Conservation (phyloP, 176 grass and related monocot species). For the Phyllostachys edulis region DNA sequence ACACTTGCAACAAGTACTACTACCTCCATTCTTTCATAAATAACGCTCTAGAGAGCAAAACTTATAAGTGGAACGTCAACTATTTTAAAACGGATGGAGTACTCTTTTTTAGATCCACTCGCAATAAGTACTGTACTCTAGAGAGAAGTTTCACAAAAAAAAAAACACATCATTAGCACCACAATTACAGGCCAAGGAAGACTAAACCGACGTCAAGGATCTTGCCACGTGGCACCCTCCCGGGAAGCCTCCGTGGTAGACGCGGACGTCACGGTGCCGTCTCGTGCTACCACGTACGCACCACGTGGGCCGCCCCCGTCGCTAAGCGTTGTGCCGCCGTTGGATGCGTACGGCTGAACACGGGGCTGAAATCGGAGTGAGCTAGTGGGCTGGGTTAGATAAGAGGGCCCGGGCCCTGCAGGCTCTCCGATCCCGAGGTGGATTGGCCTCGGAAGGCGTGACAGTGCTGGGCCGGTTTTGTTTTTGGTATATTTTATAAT, state of each 20-base stretch:
- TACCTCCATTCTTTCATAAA: too few species aligned
- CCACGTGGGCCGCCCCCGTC: constrained; percentile 19
- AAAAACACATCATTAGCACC: too few species aligned
- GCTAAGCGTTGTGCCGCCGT: constrained; percentile 15
- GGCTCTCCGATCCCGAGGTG: constrained; percentile 58
- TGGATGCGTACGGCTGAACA: background rate
- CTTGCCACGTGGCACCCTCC: background rate
- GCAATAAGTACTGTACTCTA: background rate
- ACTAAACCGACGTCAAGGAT: constrained; percentile 5
- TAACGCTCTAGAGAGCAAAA: too few species aligned
- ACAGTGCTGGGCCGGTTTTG: background rate
- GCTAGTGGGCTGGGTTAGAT: background rate
- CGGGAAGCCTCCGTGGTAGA: background rate
- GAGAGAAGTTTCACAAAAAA: background rate
- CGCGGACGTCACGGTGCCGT: constrained; percentile 21
- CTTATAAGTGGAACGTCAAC: too few species aligned
- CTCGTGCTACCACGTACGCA: constrained; percentile 28
- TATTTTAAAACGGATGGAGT: too few species aligned
- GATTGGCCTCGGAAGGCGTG: constrained; percentile 43
- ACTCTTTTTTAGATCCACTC: background rate
- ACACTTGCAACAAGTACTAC: constrained; percentile 6
- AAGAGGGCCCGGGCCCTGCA: background rate
- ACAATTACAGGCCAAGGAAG: background rate
- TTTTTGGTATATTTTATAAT: background rate
- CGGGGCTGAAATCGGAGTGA: background rate